Percentiles rank a stretch among this genome's conserved stretches.
Evolutionary conservation across 805 yeast species (phyloP).

Genomic region (Starmera pachycereana): DNA sequence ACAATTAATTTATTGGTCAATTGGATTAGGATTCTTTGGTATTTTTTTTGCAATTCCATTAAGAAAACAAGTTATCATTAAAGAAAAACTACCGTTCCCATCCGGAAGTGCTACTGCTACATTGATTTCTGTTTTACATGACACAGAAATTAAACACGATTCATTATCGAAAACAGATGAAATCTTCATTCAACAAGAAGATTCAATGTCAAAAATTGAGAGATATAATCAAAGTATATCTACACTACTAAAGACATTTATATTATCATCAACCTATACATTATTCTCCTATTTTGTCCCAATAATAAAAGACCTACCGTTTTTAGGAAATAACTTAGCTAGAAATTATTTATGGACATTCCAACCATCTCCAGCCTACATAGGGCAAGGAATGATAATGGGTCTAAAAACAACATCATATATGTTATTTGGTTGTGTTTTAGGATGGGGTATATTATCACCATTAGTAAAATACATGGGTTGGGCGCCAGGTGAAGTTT

Average conservation of each 20-base stretch:
- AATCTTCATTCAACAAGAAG: too few species aligned
- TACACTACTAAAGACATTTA: slow-evolving; percentile 52
- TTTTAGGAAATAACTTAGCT: slow-evolving; percentile 63
- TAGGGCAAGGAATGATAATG: slow-evolving; percentile 98
- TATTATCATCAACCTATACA: slow-evolving; percentile 64
- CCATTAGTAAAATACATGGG: slow-evolving; percentile 59
- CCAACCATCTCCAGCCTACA: slow-evolving; percentile 94
- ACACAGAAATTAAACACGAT: slow-evolving; percentile 35
- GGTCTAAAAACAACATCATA: slow-evolving; percentile 85
- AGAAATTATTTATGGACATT: slow-evolving; percentile 67
- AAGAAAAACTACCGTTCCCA: slow-evolving; percentile 84
- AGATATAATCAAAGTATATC: slow-evolving; percentile 38
- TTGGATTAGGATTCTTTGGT: slow-evolving; percentile 87
- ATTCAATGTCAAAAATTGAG: too few species aligned
- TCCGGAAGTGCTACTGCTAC: slow-evolving; percentile 96
- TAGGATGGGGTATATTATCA: slow-evolving; percentile 91
- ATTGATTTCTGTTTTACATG: slow-evolving; percentile 77
- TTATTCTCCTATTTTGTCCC: slow-evolving; percentile 67
- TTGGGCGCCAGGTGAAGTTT: slow-evolving; percentile 88
- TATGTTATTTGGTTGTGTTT: slow-evolving; percentile 79
- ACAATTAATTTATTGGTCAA: slow-evolving; percentile 71
- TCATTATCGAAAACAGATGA: slow-evolving; percentile 3
- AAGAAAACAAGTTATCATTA: slow-evolving; percentile 76
- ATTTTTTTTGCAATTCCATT: slow-evolving; percentile 91
- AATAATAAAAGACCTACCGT: slow-evolving; percentile 51